A percentile compares a stretch with the other conserved stretches of the same genome.
Conservation (phyloP, 768 basidiomycete genomes). For the Rhizopogon rudus region DNA sequence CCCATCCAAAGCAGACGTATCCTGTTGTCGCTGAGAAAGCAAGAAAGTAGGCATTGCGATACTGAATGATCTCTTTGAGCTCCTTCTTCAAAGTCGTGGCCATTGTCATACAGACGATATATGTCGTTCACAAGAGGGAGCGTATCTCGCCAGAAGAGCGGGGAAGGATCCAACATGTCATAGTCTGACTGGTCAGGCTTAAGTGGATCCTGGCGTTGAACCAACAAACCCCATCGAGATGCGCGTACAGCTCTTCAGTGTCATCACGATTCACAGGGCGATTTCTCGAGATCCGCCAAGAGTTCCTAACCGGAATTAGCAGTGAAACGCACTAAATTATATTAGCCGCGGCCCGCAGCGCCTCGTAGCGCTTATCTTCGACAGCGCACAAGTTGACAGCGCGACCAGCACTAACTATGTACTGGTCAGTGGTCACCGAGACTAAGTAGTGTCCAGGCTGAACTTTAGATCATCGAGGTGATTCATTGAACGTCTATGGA, state of each 20-base stretch:
- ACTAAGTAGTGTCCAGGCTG: too few relatives aligned
- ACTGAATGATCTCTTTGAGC: conserved; percentile 16
- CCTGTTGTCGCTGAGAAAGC: conserved; percentile 30
- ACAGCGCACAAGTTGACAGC: too few relatives aligned
- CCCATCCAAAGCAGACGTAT: conserved; percentile 33
- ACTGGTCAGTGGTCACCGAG: too few relatives aligned
- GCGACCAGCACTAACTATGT: too few relatives aligned
- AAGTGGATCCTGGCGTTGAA: neutral
- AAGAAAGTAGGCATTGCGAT: conserved; percentile 31
- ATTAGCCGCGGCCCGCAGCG: too few relatives aligned
- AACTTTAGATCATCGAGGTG: too few relatives aligned
- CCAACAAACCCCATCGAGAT: neutral
- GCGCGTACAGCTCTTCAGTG: neutral
- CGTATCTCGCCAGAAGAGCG: neutral
- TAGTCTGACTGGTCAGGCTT: neutral
- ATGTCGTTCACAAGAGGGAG: neutral
- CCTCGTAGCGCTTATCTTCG: too few relatives aligned
- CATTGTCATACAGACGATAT: conserved; percentile 10
- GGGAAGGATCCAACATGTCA: neutral
- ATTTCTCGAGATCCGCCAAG: too few relatives aligned
- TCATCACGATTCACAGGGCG: too few relatives aligned
- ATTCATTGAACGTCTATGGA: too few relatives aligned
- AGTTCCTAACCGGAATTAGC: too few relatives aligned
- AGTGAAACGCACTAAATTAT: too few relatives aligned
- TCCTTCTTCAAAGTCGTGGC: conserved; percentile 12